Base-by-base conservation (phyloP, 495 filamentous ascomycete species). In the Hypoxylon rickii region DNA sequence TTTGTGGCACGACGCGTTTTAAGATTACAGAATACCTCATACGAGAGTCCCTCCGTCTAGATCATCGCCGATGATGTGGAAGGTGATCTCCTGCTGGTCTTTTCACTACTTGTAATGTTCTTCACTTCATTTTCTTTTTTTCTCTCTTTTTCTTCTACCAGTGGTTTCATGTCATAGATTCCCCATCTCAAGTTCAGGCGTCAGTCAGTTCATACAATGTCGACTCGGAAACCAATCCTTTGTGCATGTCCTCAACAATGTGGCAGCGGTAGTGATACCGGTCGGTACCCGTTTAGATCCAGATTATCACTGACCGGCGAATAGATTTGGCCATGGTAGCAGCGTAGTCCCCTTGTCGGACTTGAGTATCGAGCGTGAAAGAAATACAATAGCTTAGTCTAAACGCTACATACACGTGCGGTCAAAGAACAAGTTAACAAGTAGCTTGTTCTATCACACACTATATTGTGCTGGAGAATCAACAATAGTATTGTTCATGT, bases 71-170 rank as follows among this genome's bases (percentile, higher is more conserved):
- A 63, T 52, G 62, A 55, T 57, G 58, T 54, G 57, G 42, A 63
- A 55, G 65, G 51, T 58, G 60, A 66, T 62, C 55, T 45, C 59
- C 58, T 46, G 61, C 53, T 61, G 63, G 66, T 61, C 59, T 61
- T 69, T 69, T 66, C 63, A 61, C 55, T 66, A 62, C 58, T 69
- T 69, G 66, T 69, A 69, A 69, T 69, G 66, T 66, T 69, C 58
- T 64, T 66, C 58, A 44, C 42, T 65, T 61, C 10, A 61, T 47
- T 64, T 64, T 53, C 64, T 17, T 63, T 52, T 52, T 61, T 43
- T 38, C 60, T 55, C 57, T 55, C 17, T 63, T 52, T 52, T 61
- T 43, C 32, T 63, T 55, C 57, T 55, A 40, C 43, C 51, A 61
- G 52, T 64, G 59, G 60, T 66, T 69, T 56, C 41, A 50, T 64